These are phyloP conservation scores for Komagataella ulmi DNA, from an alignment of 805 yeast genomes.

Conservation along the genomic window DNA sequence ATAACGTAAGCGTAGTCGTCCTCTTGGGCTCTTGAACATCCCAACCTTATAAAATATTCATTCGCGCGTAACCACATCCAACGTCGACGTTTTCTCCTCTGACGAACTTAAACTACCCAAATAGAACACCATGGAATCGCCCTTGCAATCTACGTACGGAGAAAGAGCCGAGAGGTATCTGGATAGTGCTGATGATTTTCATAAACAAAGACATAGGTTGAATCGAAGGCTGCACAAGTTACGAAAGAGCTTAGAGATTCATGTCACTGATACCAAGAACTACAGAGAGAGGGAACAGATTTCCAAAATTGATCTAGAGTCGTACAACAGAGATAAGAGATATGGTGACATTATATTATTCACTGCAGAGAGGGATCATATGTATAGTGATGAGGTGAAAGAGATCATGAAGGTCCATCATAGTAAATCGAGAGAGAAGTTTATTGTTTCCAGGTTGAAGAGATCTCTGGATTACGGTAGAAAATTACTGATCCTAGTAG, in stretches of 20 bases:
- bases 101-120: background rate
- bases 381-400: constrained; percentile 54
- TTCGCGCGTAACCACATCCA: no score
- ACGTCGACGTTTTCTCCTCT: background rate
- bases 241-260: constrained; percentile 50
- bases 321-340: constrained; percentile 34
- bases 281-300: constrained; percentile 36
- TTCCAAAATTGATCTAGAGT: constrained; percentile 29
- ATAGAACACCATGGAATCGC: constrained; percentile 24
- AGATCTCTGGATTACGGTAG: constrained; percentile 36
- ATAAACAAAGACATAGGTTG: constrained; percentile 49
- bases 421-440: constrained; percentile 30
- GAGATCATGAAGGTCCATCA: constrained; percentile 35
- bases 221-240: constrained; percentile 47
- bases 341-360: constrained; percentile 49
- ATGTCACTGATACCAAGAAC: constrained; percentile 54
- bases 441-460: constrained; percentile 53
- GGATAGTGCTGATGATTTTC: constrained; percentile 55
- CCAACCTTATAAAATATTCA: no score
- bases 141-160: constrained; percentile 33
- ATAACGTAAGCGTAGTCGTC: no score
- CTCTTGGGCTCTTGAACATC: no score
- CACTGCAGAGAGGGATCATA: constrained; percentile 66
- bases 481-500: constrained; percentile 26
- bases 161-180: constrained; percentile 51